phyloP scores from a whole-genome alignment of 345 rosid species.

The Citrus mangshanensis region DNA sequence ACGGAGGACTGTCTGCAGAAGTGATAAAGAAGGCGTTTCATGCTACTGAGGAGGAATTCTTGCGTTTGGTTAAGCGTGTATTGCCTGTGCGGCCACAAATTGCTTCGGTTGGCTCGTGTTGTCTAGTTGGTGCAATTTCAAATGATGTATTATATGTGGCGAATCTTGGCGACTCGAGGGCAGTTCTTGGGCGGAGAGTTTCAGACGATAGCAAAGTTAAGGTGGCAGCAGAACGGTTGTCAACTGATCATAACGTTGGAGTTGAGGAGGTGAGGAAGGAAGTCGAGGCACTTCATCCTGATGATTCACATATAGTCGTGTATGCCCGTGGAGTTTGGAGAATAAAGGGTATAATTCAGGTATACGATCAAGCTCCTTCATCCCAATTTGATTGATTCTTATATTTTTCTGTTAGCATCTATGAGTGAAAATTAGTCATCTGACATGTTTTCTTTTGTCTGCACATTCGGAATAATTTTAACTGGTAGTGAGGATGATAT shows the following conservation, averaged over 20 bases:
- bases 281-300: constrained; percentile 94
- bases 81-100: constrained; percentile 72
- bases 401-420: not conserved
- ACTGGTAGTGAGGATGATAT: not conserved
- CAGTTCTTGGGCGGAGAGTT: constrained; percentile 73
- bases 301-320: constrained; percentile 85
- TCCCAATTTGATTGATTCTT: not conserved
- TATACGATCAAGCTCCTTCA: constrained; percentile 15
- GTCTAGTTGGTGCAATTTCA: constrained; percentile 86
- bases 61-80: constrained; percentile 65
- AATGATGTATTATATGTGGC: constrained; percentile 74
- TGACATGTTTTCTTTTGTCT: not conserved
- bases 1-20: constrained; percentile 79
- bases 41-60: constrained; percentile 89
- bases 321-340: constrained; percentile 91
- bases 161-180: constrained; percentile 95
- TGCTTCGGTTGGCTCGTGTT: constrained; percentile 94
- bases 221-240: constrained; percentile 78
- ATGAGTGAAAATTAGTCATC: not conserved
- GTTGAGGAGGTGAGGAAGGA: constrained; percentile 93
- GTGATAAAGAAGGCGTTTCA: constrained; percentile 80
- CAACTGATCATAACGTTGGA: constrained; percentile 94
- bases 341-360: constrained; percentile 99
- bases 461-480: not conserved
- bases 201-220: constrained; percentile 29